phyloP scores from a whole-genome alignment of 148 eudicot genomes.

The Rhododendron williamsianum region DNA sequence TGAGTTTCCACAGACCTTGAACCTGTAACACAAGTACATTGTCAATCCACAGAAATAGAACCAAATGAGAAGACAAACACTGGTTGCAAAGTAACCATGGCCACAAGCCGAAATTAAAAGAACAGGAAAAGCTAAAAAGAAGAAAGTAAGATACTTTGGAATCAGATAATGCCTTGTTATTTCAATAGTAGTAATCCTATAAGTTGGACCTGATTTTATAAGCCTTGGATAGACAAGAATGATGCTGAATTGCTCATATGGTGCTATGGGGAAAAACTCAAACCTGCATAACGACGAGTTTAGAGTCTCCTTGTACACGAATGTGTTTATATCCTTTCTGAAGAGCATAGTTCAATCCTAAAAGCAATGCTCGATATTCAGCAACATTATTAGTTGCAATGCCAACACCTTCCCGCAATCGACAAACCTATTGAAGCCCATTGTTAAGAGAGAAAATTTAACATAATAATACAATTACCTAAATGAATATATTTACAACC shows the following conservation, averaged over 20 bases:
- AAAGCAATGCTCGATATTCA: constrained; percentile 74
- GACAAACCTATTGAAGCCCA: constrained; percentile 43
- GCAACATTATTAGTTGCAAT: constrained; percentile 83
- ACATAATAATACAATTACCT: neutral
- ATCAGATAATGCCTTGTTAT: neutral
- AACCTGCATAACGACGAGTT: constrained; percentile 67
- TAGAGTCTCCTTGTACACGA: constrained; percentile 55
- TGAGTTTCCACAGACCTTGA: constrained; percentile 74
- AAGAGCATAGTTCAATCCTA: constrained; percentile 71
- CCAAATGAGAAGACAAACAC: neutral
- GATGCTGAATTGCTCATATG: neutral
- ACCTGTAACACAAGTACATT: constrained; percentile 35
- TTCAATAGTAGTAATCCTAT: neutral
- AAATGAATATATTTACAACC: neutral
- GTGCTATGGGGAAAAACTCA: neutral
- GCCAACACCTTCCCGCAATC: constrained; percentile 81
- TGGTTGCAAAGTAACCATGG: neutral
- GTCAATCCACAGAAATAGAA: neutral
- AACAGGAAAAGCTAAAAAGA: neutral
- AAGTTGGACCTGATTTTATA: too few species aligned
- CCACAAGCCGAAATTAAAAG: neutral
- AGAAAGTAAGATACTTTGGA: neutral
- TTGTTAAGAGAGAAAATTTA: constrained; percentile 2
- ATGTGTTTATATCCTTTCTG: constrained; percentile 58
- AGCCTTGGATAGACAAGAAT: neutral